phyloP scores from a whole-genome alignment of 2,329 filamentous ascomycete species.

The Cephalotrichum gorgonifer region DNA sequence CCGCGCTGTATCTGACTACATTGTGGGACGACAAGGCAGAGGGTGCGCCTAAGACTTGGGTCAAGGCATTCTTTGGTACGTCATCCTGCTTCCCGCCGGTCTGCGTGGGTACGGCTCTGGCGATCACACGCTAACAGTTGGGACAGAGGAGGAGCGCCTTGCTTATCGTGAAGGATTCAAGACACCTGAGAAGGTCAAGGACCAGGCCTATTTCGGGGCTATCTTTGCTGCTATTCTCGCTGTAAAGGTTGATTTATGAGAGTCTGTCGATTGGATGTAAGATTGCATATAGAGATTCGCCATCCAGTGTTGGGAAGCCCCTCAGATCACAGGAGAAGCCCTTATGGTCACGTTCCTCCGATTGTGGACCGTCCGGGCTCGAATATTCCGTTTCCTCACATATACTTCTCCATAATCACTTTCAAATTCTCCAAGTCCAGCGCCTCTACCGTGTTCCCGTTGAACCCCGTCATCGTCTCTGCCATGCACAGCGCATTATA shows the following conservation, averaged over 20 bases:
- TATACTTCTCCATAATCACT: no score
- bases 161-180: background rate
- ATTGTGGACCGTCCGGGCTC: no score
- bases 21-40: background rate
- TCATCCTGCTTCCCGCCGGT: background rate
- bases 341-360: no score
- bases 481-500: background rate
- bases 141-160: background rate
- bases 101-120: background rate
- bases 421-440: no score
- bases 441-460: background rate
- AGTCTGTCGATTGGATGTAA: background rate
- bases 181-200: background rate
- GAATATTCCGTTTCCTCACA: no score
- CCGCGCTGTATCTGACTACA: background rate
- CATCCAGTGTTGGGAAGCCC: no score
- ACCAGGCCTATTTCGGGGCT: background rate
- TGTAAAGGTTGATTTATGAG: background rate
- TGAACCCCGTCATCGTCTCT: background rate
- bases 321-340: no score
- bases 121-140: background rate
- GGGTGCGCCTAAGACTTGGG: background rate
- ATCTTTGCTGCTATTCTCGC: background rate
- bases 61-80: slow-evolving; percentile 1
- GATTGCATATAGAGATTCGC: no score